These are phyloP conservation scores for Entomophthora muscae DNA, from an alignment of 371 early-diverging fungal species.

Conservation along the genomic window DNA sequence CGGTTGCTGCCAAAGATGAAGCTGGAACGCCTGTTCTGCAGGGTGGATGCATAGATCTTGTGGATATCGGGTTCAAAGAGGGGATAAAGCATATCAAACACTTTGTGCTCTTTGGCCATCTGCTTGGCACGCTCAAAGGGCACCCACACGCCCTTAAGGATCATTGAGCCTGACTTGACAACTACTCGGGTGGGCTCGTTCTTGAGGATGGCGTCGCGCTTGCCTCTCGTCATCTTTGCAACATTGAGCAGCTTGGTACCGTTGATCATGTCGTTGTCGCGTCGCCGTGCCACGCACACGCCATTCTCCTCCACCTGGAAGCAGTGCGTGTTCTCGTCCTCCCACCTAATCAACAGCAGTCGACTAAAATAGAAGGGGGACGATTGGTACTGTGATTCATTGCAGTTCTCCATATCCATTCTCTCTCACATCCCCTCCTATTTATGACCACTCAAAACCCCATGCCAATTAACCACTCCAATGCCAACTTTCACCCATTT, in stretches of 20 bases:
- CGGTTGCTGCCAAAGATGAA: not conserved
- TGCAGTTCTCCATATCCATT: not conserved
- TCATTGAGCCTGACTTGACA: conserved; percentile 75
- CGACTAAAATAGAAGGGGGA: not conserved
- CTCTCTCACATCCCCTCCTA: not conserved
- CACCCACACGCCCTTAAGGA: conserved; percentile 74
- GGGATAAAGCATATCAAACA: conserved; percentile 48
- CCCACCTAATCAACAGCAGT: conserved; percentile 24
- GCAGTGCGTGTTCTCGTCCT: conserved; percentile 58
- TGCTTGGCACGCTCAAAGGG: conserved; percentile 13
- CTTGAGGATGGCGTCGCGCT: conserved; percentile 70
- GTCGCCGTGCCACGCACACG: conserved; percentile 55
- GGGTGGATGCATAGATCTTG: not conserved
- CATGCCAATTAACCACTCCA: not conserved
- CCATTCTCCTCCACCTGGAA: conserved; percentile 64
- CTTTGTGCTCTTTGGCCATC: conserved; percentile 26
- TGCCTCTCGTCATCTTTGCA: conserved; percentile 73
- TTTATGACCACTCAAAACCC: not conserved
- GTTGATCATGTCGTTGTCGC: conserved; percentile 64
- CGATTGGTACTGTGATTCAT: not conserved
- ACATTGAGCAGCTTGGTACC: conserved; percentile 73
- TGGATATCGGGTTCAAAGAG: conserved; percentile 24
- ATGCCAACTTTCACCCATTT: not conserved
- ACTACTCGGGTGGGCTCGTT: conserved; percentile 70
- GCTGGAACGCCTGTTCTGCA: not conserved